phyloP scores from a whole-genome alignment of 2,329 filamentous ascomycete genomes.

The Aureobasidium namibiae region DNA sequence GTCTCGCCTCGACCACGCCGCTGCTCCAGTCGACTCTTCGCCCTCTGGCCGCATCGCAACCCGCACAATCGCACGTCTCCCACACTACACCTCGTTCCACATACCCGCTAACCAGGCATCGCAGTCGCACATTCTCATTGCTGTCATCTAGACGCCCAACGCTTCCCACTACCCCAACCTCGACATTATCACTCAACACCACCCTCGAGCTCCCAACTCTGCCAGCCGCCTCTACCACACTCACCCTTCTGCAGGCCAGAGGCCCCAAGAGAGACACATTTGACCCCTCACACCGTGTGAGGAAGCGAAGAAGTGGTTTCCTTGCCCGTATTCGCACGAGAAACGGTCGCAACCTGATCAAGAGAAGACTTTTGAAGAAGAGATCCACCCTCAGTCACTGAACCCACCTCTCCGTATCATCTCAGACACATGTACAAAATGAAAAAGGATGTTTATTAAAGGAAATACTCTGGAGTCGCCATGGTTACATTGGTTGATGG shows the following conservation, averaged over 20 bases:
- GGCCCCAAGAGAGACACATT: conserved; percentile 48
- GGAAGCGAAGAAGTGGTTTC: conserved; percentile 56
- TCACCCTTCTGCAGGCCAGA: conserved; percentile 32
- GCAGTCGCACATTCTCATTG: conserved; percentile 8
- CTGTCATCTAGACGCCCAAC: conserved; percentile 8
- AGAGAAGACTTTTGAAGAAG: conserved; percentile 46
- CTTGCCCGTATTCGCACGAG: conserved; percentile 44
- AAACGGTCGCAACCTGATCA: conserved; percentile 46
- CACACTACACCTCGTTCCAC: not conserved
- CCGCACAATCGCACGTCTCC: conserved; percentile 5
- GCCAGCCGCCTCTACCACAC: conserved; percentile 9
- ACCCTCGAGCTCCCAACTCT: conserved; percentile 2
- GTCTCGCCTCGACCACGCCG: not conserved
- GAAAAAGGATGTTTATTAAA: not conserved
- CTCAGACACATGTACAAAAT: not conserved
- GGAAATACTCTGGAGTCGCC: not conserved
- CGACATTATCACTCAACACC: conserved; percentile 7
- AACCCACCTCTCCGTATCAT: not conserved
- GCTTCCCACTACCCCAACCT: conserved; percentile 6
- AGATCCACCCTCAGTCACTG: conserved; percentile 47
- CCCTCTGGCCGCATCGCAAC: conserved; percentile 9
- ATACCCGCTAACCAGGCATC: not conserved
- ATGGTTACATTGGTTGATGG: not conserved
- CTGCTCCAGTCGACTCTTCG: conserved; percentile 9
- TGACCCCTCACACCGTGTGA: conserved; percentile 50